Percentiles rank a stretch among this genome's conserved stretches.
Conservation (phyloP, 257 asterid genomes). For the Solanum pennellii region DNA sequence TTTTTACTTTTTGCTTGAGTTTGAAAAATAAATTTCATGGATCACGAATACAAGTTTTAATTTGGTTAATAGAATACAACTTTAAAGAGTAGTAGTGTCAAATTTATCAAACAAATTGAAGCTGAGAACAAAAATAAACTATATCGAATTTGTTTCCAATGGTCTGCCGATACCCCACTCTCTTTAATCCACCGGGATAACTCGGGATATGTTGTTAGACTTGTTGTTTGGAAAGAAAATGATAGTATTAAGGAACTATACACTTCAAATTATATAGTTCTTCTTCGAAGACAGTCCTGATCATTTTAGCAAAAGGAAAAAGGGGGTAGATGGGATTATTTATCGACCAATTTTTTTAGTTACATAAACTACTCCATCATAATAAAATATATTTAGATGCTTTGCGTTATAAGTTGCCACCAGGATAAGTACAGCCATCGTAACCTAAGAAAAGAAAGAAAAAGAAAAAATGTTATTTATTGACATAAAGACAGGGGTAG, state of each 20-base stretch:
- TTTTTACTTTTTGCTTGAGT: neutral
- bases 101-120: neutral
- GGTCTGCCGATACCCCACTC: neutral
- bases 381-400: neutral
- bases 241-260: neutral
- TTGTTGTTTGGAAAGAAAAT: neutral
- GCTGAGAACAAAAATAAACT: neutral
- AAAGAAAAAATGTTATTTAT: neutral
- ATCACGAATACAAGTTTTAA: neutral
- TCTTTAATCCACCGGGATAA: neutral
- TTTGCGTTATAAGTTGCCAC: conserved; percentile 22
- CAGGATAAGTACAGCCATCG: conserved; percentile 48
- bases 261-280: neutral
- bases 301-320: neutral
- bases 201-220: no score
- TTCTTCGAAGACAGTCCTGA: neutral
- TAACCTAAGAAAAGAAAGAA: conserved; percentile 37
- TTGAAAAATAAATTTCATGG: neutral
- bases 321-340: neutral
- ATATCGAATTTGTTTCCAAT: neutral
- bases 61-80: neutral
- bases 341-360: neutral
- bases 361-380: neutral
- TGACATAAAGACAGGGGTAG: neutral
- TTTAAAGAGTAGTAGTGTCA: neutral